phyloP scores from a whole-genome alignment of 2,329 filamentous ascomycete genomes.

The Nothophaeocryptopus gaeumannii region DNA sequence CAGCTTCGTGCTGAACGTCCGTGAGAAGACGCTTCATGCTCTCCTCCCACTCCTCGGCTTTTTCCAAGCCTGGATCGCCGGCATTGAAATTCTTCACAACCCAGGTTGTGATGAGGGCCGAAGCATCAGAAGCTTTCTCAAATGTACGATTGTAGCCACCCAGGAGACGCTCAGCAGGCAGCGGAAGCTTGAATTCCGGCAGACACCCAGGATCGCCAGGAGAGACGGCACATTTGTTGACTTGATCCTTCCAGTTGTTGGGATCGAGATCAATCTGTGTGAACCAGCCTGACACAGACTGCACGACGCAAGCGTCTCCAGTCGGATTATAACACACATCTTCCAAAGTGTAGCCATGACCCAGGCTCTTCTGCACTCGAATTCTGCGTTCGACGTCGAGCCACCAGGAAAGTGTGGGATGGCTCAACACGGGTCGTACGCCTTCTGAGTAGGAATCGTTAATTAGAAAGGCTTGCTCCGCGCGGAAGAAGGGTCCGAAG shows the following conservation, averaged over 20 bases:
- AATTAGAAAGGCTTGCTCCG: constrained; percentile 88
- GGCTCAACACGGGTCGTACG: constrained; percentile 75
- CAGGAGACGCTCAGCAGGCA: constrained; percentile 80
- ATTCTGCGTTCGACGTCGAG: constrained; percentile 82
- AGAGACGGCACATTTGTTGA: constrained; percentile 71
- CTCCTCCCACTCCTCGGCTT: constrained; percentile 86
- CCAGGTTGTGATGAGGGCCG: constrained; percentile 88
- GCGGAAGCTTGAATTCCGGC: constrained; percentile 82
- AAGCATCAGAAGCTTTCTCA: constrained; percentile 61
- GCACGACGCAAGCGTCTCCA: constrained; percentile 83
- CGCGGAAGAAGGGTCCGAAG: constrained; percentile 93
- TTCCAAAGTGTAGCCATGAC: constrained; percentile 66
- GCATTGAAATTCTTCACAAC: constrained; percentile 84
- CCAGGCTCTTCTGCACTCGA: constrained; percentile 65
- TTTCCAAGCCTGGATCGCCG: constrained; percentile 65
- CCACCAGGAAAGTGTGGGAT: constrained; percentile 92
- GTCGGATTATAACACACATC: constrained; percentile 95
- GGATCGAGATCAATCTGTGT: constrained; percentile 53
- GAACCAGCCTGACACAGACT: constrained; percentile 90
- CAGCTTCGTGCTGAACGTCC: constrained; percentile 76
- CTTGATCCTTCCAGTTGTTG: constrained; percentile 66
- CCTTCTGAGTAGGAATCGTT: constrained; percentile 70
- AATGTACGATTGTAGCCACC: constrained; percentile 70
- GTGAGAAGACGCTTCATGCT: constrained; percentile 71
- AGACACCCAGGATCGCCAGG: constrained; percentile 63